Evolutionary conservation across 2,329 filamentous ascomycete genomes (phyloP), one percentile per base, ranked within the genome.

Genomic region (Colletotrichum cereale): DNA sequence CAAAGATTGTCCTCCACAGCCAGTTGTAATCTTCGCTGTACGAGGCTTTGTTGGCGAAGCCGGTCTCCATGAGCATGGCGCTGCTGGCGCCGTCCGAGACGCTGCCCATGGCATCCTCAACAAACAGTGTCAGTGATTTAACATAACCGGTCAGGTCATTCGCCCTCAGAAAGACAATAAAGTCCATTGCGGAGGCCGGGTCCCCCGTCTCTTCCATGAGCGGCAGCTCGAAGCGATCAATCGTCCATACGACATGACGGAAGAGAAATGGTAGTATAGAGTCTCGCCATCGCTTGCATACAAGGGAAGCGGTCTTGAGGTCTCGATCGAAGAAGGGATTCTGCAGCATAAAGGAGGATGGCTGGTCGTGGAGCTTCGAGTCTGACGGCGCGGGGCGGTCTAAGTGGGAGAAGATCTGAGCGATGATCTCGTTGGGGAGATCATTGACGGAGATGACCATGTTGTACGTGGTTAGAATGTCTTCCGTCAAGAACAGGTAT

Each of bases 381-480:
- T 84, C 79, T 0, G 89, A 89, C 16, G 86, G 86, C 12, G 87
- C 83, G 2, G 82, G 77, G 0, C 76, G 75, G 74, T 87, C 85
- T 57, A 92, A 82, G 75, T 85, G 86, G n/a, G 79, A 80, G 75
- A 92, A 83, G 74, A 92, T 86, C 3, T 87, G 83, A 63, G 86
- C 78, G 29, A 91, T 80, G 56, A 93, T 80, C 80, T 93, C 91
- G 73, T 87, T 88, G 2, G 90, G 91, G 26, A 93, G 84, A 34
- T 75, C 65, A 34, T 80, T 73, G 76, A 83, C 42, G 26, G 70
- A 52, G 34, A 53, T 40, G 16, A 64, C 50, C 71, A 73, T 73
- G 3, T 36, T 55, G 55, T 18, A 40, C 3, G 31, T 3, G 12
- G 7, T 52, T 14, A 10, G 12, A 8, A n/a, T 34, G 21, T 18